Conservation (phyloP, 2,329 filamentous ascomycete genomes). For the Monosporascus sp. region DNA sequence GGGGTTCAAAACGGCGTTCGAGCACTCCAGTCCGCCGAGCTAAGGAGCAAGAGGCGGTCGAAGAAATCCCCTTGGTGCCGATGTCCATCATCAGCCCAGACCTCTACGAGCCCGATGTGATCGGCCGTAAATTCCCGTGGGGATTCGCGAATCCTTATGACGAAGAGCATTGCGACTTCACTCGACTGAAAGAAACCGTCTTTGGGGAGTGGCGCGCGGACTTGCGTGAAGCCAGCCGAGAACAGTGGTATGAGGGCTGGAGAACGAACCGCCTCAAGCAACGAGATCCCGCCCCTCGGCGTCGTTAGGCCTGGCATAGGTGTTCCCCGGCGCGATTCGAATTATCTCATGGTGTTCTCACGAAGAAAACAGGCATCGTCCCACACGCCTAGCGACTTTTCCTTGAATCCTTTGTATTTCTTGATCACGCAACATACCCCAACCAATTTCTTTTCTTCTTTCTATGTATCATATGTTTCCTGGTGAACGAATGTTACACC, state of each 20-base stretch:
- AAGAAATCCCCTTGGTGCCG: slow-evolving; percentile 67
- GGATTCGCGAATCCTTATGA: slow-evolving; percentile 94
- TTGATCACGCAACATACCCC: not conserved
- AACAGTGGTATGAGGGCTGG: slow-evolving; percentile 96
- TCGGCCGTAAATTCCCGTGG: slow-evolving; percentile 92
- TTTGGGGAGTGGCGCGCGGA: slow-evolving; percentile 93
- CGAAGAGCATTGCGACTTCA: slow-evolving; percentile 87
- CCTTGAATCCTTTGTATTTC: not conserved
- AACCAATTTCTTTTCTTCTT: not conserved
- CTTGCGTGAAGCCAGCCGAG: slow-evolving; percentile 81
- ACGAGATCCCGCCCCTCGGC: slow-evolving; percentile 34
- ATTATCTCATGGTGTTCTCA: not conserved
- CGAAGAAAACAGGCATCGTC: not conserved
- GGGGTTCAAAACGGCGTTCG: slow-evolving; percentile 41
- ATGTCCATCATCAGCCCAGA: slow-evolving; percentile 94
- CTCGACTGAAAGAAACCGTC: slow-evolving; percentile 81
- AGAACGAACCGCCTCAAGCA: slow-evolving; percentile 65
- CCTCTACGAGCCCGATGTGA: slow-evolving; percentile 71
- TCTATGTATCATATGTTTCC: slow-evolving; percentile 1
- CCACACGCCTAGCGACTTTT: not conserved
- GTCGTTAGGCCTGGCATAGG: slow-evolving; percentile 15
- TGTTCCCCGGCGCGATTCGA: not conserved
- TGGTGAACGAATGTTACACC: not conserved
- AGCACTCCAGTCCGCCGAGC: slow-evolving; percentile 39
- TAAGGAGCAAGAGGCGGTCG: slow-evolving; percentile 42